A percentile compares a stretch with the other conserved stretches of the same genome.
These are phyloP conservation scores for Haplographium delicatum DNA, from an alignment of 495 filamentous ascomycete genomes.

Conservation along the genomic window DNA sequence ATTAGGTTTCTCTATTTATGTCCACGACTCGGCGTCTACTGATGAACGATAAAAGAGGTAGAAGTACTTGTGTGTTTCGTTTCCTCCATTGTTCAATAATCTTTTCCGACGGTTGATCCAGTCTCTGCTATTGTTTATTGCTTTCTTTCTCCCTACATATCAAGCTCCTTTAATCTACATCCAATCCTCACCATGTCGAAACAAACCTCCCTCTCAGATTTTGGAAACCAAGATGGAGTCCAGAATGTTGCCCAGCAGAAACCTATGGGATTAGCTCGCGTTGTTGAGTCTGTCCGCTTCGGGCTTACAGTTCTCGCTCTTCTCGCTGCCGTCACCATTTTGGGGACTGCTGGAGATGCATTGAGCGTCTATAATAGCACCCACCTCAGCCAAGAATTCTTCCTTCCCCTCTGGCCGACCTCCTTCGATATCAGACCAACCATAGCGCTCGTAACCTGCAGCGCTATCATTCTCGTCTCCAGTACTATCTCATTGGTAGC, in stretches of 20 bases:
- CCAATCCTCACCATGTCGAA: constrained; percentile 11
- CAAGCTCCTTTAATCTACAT: background rate
- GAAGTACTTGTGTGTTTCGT: constrained; percentile 25
- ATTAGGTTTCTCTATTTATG: constrained; percentile 21
- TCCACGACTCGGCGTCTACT: constrained; percentile 19
- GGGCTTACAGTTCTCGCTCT: constrained; percentile 44
- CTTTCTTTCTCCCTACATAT: background rate
- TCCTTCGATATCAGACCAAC: constrained; percentile 47
- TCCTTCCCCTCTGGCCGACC: constrained; percentile 45
- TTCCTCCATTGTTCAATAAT: constrained; percentile 13
- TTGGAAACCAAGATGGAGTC: constrained; percentile 6
- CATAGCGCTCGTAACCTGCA: constrained; percentile 41
- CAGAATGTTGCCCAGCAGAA: constrained; percentile 3
- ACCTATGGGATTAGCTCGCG: constrained; percentile 3
- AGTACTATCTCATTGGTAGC: constrained; percentile 36
- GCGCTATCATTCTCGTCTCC: constrained; percentile 36
- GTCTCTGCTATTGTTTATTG: background rate
- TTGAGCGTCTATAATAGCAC: constrained; percentile 45
- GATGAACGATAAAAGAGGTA: background rate
- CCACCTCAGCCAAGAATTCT: constrained; percentile 33
- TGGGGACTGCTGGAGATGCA: constrained; percentile 44
- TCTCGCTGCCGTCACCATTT: constrained; percentile 40
- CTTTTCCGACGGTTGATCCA: constrained; percentile 18
- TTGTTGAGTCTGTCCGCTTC: constrained; percentile 36
- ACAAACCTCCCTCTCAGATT: too few species aligned